Conservation (phyloP, 2,329 filamentous ascomycete genomes). For the Diaporthe helianthi region DNA sequence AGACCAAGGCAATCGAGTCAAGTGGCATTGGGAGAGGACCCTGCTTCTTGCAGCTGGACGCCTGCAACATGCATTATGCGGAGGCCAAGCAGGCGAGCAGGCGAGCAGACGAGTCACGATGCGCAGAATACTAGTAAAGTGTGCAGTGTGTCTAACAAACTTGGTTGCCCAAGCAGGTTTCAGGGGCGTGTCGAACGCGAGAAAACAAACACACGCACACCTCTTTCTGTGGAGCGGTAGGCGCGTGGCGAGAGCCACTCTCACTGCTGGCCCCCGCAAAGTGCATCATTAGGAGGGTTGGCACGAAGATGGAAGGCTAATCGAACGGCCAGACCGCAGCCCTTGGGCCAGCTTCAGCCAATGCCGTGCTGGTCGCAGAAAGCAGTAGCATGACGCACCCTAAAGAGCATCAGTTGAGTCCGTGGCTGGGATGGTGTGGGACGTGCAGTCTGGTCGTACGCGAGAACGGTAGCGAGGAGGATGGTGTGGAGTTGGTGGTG, state of each 20-base stretch:
- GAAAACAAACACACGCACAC: not conserved
- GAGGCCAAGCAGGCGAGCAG: not conserved
- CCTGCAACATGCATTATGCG: conserved; percentile 18
- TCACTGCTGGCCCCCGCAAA: not conserved
- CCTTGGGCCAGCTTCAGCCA: conserved; percentile 5
- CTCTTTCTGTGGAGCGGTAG: no score
- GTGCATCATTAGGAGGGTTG: not conserved
- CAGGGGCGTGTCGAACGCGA: conserved; percentile 4
- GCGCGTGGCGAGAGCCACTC: no score
- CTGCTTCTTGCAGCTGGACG: conserved; percentile 9
- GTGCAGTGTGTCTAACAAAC: not conserved
- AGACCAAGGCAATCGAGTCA: conserved; percentile 6
- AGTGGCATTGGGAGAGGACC: not conserved
- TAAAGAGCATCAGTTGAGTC: not conserved
- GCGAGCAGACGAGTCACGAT: conserved; percentile 13
- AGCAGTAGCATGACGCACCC: not conserved
- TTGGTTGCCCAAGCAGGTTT: conserved; percentile 10
- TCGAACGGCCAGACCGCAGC: conserved; percentile 6
- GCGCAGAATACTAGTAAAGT: not conserved
- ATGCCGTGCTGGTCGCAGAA: not conserved
- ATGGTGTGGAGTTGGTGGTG: no score
- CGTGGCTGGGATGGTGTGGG: conserved; percentile 14
- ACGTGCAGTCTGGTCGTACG: conserved; percentile 8
- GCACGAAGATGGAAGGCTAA: not conserved
- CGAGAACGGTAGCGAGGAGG: not conserved